phyloP scores from a whole-genome alignment of 2,329 filamentous ascomycete species.

The Drechslera avenae region DNA sequence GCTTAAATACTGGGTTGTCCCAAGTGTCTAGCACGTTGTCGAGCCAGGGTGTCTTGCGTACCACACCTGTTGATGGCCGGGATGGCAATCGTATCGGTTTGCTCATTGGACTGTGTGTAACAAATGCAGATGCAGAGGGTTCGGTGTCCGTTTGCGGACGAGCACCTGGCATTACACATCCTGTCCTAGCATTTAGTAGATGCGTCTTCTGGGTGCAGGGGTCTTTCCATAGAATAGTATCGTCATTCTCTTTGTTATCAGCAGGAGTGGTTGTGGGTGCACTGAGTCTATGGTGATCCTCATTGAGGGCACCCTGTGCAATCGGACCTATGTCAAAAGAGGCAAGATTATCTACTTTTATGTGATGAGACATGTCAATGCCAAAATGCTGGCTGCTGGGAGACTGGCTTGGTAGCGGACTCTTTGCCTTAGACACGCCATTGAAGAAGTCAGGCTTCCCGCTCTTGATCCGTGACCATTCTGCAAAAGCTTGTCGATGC shows the following conservation, averaged over 20 bases:
- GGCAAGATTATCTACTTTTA: not conserved
- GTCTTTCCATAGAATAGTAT: slow-evolving; percentile 64
- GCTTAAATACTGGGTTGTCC: slow-evolving; percentile 77
- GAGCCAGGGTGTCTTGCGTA: slow-evolving; percentile 58
- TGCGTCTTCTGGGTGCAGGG: slow-evolving; percentile 61
- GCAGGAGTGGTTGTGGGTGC: not conserved
- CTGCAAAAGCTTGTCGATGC: slow-evolving; percentile 32
- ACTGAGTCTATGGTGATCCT: not conserved
- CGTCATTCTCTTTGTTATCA: slow-evolving; percentile 29
- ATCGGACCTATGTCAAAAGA: slow-evolving; percentile 19
- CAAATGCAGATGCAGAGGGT: not conserved
- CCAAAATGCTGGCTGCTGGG: too few relatives aligned
- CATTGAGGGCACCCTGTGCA: slow-evolving; percentile 17
- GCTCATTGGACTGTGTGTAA: slow-evolving; percentile 28
- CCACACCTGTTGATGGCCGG: slow-evolving; percentile 12
- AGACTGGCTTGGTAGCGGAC: not conserved
- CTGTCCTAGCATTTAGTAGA: slow-evolving; percentile 62
- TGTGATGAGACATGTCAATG: not conserved
- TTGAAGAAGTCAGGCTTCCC: slow-evolving; percentile 43
- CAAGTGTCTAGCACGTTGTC: slow-evolving; percentile 66
- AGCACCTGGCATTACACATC: slow-evolving; percentile 45
- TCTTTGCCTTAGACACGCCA: slow-evolving; percentile 20
- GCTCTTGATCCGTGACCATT: slow-evolving; percentile 54
- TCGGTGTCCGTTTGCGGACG: slow-evolving; percentile 17
- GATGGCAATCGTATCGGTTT: slow-evolving; percentile 42